These are phyloP conservation scores for Gastrolobium villosum DNA, from an alignment of 306 rosid species.

Conservation along the genomic window DNA sequence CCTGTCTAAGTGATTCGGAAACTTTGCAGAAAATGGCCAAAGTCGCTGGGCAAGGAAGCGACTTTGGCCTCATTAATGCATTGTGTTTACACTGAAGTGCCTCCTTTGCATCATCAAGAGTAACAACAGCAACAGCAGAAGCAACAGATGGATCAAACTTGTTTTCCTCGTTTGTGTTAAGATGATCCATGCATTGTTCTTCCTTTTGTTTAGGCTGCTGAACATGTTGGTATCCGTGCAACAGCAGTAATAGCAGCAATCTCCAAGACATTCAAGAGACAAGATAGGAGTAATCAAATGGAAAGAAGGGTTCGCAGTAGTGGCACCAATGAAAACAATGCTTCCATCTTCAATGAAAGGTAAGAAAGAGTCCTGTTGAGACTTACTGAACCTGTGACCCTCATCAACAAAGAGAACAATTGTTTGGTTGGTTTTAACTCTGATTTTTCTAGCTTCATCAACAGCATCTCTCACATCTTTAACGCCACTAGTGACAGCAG, in stretches of 20 bases:
- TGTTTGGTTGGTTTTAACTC: slow-evolving; percentile 50
- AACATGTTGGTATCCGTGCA: slow-evolving; percentile 50
- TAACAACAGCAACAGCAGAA: slow-evolving; percentile 48
- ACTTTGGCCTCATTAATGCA: no score
- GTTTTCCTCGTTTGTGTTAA: slow-evolving; percentile 32
- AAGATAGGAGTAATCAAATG: slow-evolving; percentile 79
- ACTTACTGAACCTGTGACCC: slow-evolving; percentile 85
- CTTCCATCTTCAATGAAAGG: slow-evolving; percentile 90
- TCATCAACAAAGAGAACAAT: slow-evolving; percentile 82
- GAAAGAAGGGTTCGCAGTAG: slow-evolving; percentile 91
- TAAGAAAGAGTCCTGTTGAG: slow-evolving; percentile 90
- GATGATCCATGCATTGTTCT: slow-evolving; percentile 14
- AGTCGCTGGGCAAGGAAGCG: no score
- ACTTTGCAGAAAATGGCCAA: no score
- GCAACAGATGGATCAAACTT: slow-evolving; percentile 19
- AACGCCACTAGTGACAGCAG: slow-evolving; percentile 80
- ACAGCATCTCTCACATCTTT: slow-evolving; percentile 78
- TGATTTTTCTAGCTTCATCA: slow-evolving; percentile 71
- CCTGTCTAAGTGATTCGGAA: no score
- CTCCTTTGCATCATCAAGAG: slow-evolving; percentile 81
- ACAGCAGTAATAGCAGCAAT: slow-evolving; percentile 73
- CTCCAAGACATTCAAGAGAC: slow-evolving; percentile 82
- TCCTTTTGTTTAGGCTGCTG: slow-evolving; percentile 30
- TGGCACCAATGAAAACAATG: slow-evolving; percentile 84
- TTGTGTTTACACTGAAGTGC: slow-evolving; percentile 87